Percentiles rank a stretch among this genome's conserved stretches.
These are phyloP conservation scores for Macrolepiota albuminosa DNA, from an alignment of 768 basidiomycete species.

Conservation along the genomic window DNA sequence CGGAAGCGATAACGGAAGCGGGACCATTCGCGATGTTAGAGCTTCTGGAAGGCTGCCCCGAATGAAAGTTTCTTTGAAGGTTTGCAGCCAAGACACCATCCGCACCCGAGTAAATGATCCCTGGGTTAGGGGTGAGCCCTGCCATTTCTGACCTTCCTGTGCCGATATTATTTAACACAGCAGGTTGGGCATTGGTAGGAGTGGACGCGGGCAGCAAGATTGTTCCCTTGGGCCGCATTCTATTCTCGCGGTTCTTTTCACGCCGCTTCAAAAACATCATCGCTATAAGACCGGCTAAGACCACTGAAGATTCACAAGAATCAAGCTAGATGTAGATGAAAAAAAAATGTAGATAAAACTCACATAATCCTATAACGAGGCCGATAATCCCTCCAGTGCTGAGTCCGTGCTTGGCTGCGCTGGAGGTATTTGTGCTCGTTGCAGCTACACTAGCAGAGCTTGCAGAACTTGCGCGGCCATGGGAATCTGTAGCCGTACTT, in stretches of 20 bases:
- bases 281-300: background rate
- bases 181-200: background rate
- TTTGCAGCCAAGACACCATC: background rate
- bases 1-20: background rate
- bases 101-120: background rate
- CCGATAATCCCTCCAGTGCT: background rate
- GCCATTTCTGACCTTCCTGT: background rate
- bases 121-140: background rate
- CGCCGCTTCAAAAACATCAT: background rate
- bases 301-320: background rate
- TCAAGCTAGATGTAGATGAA: background rate
- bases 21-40: background rate
- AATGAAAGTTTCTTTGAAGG: background rate
- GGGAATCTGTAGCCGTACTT: background rate
- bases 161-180: background rate
- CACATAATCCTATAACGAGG: background rate
- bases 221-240: background rate
- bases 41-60: constrained; percentile 3
- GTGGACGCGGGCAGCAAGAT: background rate
- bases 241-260: background rate
- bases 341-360: background rate
- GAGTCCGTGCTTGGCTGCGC: background rate
- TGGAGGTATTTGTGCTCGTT: background rate
- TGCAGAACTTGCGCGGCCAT: background rate
- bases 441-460: background rate